A percentile compares a stretch with the other conserved stretches of the same genome.
Conservation (phyloP, 2,329 filamentous ascomycete genomes). For the Aspergillus sp. region DNA sequence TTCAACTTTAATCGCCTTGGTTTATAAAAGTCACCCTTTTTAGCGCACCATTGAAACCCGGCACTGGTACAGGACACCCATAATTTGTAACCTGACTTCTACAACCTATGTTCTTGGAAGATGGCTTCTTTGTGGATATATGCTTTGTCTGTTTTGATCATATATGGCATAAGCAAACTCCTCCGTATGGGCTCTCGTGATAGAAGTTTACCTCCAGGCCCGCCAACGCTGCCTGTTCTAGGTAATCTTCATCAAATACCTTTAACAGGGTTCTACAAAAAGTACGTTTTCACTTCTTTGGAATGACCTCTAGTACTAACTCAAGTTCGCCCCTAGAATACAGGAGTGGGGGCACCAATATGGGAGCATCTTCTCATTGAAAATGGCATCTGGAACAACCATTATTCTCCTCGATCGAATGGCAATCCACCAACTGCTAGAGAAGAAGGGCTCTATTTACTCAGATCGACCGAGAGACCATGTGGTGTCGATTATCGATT, state of each 20-base stretch:
- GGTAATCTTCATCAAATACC: slow-evolving; percentile 1
- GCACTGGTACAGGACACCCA: background rate
- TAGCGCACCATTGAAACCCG: background rate
- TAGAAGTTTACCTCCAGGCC: slow-evolving; percentile 1
- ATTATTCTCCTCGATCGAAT: background rate
- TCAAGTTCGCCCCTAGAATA: background rate
- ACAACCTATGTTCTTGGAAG: background rate
- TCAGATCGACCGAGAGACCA: slow-evolving; percentile 1
- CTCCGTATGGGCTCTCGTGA: background rate
- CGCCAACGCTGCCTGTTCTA: slow-evolving; percentile 1
- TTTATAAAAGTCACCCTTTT: background rate
- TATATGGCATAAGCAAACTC: slow-evolving; percentile 1
- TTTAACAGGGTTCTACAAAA: background rate
- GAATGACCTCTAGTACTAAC: background rate
- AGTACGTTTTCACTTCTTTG: background rate
- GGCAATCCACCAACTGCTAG: background rate
- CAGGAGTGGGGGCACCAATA: background rate
- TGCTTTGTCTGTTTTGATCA: background rate
- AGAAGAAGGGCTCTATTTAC: slow-evolving; percentile 1
- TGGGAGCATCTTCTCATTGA: slow-evolving; percentile 1
- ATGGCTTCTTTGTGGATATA: slow-evolving; percentile 1
- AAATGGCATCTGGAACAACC: background rate
- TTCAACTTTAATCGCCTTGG: background rate
- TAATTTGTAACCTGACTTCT: background rate
- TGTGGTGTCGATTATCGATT: slow-evolving; percentile 1